Percentiles rank a stretch among this genome's conserved stretches.
Conservation (phyloP, 2,329 filamentous ascomycete genomes). For the Arthrinium phaeospermum region DNA sequence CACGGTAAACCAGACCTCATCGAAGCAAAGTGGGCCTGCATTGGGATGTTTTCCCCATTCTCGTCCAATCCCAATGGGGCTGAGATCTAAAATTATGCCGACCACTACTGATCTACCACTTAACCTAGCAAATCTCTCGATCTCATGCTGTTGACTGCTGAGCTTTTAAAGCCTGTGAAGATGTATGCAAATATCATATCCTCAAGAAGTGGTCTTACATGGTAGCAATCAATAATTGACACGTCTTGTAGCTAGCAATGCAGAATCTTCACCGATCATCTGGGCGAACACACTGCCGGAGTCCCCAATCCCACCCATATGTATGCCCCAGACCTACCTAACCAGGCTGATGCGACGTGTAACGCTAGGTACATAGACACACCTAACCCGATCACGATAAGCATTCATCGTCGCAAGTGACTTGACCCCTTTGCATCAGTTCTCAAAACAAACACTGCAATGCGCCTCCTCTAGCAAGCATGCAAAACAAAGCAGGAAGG, state of each 20-base stretch:
- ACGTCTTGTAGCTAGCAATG: neutral
- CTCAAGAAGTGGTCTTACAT: neutral
- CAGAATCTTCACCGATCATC: neutral
- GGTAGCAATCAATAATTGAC: neutral
- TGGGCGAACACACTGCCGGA: neutral
- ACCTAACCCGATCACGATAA: constrained; percentile 6
- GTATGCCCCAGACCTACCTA: neutral
- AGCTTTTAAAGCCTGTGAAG: neutral
- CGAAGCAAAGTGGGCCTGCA: neutral
- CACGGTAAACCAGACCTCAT: constrained; percentile 14
- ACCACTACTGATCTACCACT: neutral
- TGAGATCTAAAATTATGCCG: constrained; percentile 13
- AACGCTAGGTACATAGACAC: neutral
- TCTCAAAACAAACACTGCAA: neutral
- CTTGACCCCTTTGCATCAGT: neutral
- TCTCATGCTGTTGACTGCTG: neutral
- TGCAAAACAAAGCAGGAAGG: neutral
- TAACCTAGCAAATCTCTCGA: neutral
- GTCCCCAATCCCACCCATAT: constrained; percentile 8
- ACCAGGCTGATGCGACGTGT: neutral
- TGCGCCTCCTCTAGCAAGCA: neutral
- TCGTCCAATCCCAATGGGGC: constrained; percentile 10
- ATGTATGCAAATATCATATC: neutral
- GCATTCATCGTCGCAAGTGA: neutral
- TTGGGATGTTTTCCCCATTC: neutral